Base-by-base conservation (phyloP, 73 alveolate species). In the Paramecium biaurelia region DNA sequence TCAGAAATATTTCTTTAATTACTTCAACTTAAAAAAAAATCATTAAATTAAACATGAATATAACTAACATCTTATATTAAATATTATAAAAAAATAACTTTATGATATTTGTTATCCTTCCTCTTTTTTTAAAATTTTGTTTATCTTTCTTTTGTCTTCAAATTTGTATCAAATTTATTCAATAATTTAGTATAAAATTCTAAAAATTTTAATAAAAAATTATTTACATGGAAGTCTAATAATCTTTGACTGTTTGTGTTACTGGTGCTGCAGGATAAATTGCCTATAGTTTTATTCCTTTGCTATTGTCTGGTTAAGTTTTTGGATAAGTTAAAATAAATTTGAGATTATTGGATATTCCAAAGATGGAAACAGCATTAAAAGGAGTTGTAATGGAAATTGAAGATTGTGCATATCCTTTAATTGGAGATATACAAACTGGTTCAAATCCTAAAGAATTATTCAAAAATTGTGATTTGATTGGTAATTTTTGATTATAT, bases 241-340 rank as follows among this genome's bases (percentile, higher is more conserved):
- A 53, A 53, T 26, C 84, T 63, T 14, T 63, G 41, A 63, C 84
- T 14, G 96, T 96, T 15, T 96, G 99, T 76, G 96, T 97, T 30
- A 97, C 99, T 43, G 99, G 99, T 47, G 99, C 98, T 68, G 98
- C 98, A 49, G 99, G 99, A 43, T 87, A 96, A 85, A 97, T 97
- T 7, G 98, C 97, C 21, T 96, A 96, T 84, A 74, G 96, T 43
- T 95, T 97, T 47, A 93, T 96, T 41, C 98, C 98, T 26, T 84
- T 92, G 63, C 92, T 97, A 5, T 86, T 95, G 35, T 86, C 94
- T 63, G 98, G 98, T 14, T 88, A 93, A 43, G 93, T 93, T 21
- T 95, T 97, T 85, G 97, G 96, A 24, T 92, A 95, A 35, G 76
- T 53, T 7, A 92, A 93, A 86, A 93, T 97, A 35, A 67, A 87